phyloP scores from a whole-genome alignment of 2,329 filamentous ascomycete genomes.

The Thermothelomyces thermophilus region DNA sequence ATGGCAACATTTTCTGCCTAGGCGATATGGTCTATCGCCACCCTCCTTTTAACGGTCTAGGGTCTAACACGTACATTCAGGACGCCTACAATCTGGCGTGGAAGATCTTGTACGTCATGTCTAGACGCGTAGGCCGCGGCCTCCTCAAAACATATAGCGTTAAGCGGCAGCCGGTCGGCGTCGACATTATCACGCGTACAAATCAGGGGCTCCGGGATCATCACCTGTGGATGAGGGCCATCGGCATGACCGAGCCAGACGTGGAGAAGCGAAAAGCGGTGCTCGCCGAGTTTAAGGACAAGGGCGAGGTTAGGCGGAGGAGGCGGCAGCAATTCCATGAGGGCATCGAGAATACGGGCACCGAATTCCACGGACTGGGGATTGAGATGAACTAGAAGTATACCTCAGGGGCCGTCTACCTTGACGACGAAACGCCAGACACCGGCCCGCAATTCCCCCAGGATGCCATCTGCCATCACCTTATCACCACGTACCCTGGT shows the following conservation, averaged over 20 bases:
- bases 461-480: slow-evolving; percentile 38
- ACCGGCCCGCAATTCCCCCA: slow-evolving; percentile 22
- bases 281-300: slow-evolving; percentile 36
- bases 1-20: slow-evolving; percentile 46
- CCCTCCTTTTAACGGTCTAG: slow-evolving; percentile 50
- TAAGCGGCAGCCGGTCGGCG: slow-evolving; percentile 46
- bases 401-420: slow-evolving; percentile 38
- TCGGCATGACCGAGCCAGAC: slow-evolving; percentile 37
- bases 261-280: slow-evolving; percentile 33
- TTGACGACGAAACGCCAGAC: slow-evolving; percentile 33
- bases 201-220: slow-evolving; percentile 53
- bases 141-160: slow-evolving; percentile 38
- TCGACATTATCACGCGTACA: slow-evolving; percentile 45
- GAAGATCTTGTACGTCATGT: slow-evolving; percentile 45
- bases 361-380: slow-evolving; percentile 50
- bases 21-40: slow-evolving; percentile 54
- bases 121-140: slow-evolving; percentile 31
- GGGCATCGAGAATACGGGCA: slow-evolving; percentile 37
- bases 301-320: slow-evolving; percentile 32
- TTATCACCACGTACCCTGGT: slow-evolving; percentile 51
- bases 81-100: slow-evolving; percentile 51
- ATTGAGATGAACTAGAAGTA: slow-evolving; percentile 56
- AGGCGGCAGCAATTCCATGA: slow-evolving; percentile 35
- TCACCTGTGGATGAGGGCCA: slow-evolving; percentile 36
- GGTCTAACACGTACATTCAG: slow-evolving; percentile 53